Evolutionary conservation across 495 filamentous ascomycete species (phyloP).

Genomic region (Lasiosphaeria hispida): DNA sequence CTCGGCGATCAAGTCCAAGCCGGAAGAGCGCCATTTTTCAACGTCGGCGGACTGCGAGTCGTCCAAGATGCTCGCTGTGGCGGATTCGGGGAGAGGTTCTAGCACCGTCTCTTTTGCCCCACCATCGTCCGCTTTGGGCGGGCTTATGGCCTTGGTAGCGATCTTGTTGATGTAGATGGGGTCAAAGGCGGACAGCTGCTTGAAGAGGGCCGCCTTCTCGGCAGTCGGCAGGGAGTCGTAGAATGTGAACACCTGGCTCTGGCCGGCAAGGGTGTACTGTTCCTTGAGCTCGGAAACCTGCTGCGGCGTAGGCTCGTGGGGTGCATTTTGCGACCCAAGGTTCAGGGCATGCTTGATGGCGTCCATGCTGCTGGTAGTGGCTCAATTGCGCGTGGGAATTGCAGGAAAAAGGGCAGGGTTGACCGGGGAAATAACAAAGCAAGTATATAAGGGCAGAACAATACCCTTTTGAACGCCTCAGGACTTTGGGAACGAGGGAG

Average conservation of each 20-base stretch:
- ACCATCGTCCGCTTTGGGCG: conserved; percentile 56
- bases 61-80: conserved; percentile 82
- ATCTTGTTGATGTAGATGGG: conserved; percentile 81
- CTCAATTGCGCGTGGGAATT: not conserved
- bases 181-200: conserved; percentile 78
- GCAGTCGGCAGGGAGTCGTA: conserved; percentile 69
- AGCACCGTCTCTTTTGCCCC: conserved; percentile 52
- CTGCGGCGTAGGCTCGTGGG: conserved; percentile 65
- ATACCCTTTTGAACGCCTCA: not conserved
- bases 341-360: conserved; percentile 16
- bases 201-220: conserved; percentile 77
- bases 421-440: not conserved
- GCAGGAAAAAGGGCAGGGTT: not conserved
- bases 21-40: conserved; percentile 79
- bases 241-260: conserved; percentile 91
- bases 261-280: conserved; percentile 74
- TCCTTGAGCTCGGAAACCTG: conserved; percentile 71
- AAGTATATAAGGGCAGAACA: not conserved
- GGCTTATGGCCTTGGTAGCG: conserved; percentile 75
- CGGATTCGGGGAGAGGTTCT: conserved; percentile 87
- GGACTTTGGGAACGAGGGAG: no score
- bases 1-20: conserved; percentile 77
- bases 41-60: conserved; percentile 77
- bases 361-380: conserved; percentile 3
- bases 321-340: conserved; percentile 33